These are phyloP conservation scores for Colletotrichum higginsianum DNA, from an alignment of 2,329 filamentous ascomycete species.

Conservation along the genomic window DNA sequence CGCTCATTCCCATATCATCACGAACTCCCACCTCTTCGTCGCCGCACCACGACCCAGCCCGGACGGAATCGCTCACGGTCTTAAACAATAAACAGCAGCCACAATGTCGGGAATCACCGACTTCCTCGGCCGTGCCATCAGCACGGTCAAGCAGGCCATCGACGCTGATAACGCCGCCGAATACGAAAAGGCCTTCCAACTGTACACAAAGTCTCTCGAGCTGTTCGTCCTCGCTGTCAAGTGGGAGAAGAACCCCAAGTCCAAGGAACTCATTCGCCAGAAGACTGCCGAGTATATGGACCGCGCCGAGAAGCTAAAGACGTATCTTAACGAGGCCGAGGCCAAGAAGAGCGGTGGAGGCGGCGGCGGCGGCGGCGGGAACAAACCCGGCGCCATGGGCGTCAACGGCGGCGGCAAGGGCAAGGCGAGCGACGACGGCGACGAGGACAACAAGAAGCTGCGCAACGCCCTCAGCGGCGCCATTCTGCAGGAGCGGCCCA, in stretches of 20 bases:
- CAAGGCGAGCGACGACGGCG: slow-evolving; percentile 75
- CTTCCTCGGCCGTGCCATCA: slow-evolving; percentile 96
- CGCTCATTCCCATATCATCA: slow-evolving; percentile 33
- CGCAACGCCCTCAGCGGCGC: slow-evolving; percentile 91
- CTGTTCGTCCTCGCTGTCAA: slow-evolving; percentile 99
- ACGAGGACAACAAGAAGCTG: slow-evolving; percentile 96
- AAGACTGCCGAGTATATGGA: slow-evolving; percentile 99
- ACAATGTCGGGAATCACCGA: slow-evolving; percentile 91
- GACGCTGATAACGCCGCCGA: slow-evolving; percentile 95
- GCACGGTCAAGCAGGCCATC: slow-evolving; percentile 97
- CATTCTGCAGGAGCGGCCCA: slow-evolving; percentile 94
- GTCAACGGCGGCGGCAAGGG: slow-evolving; percentile 74
- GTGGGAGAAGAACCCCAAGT: slow-evolving; percentile 99
- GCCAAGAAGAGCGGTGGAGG: slow-evolving; percentile 76
- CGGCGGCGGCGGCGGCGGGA: slow-evolving; percentile 71
- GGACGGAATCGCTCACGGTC: neutral
- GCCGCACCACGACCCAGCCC: neutral
- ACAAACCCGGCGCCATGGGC: slow-evolving; percentile 75
- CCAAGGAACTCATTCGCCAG: slow-evolving; percentile 96
- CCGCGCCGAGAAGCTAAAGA: slow-evolving; percentile 97
- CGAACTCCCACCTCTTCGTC: slow-evolving; percentile 15
- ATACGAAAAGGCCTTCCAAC: slow-evolving; percentile 96
- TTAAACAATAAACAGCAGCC: slow-evolving; percentile 42
- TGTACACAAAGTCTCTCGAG: slow-evolving; percentile 96
- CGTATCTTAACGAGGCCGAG: slow-evolving; percentile 84